Percentiles rank a stretch among this genome's conserved stretches.
Evolutionary conservation across 2,329 filamentous ascomycete species (phyloP).

Genomic region (Ceratocystis papillata): DNA sequence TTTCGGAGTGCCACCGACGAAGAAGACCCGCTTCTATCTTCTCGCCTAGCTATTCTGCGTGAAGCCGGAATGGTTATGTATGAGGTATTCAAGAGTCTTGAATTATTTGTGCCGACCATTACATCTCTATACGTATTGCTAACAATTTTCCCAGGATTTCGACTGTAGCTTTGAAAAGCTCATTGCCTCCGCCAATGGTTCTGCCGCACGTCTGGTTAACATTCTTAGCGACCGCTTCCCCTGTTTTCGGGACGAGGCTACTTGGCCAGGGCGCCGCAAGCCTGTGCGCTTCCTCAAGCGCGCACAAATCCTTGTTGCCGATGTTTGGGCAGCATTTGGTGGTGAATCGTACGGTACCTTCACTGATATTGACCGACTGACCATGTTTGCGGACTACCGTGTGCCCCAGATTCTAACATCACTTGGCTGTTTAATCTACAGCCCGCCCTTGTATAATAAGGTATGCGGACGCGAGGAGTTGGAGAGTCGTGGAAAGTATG

Average conservation of each 20-base stretch:
- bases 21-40: conserved; percentile 70
- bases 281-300: conserved; percentile 79
- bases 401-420: conserved; percentile 86
- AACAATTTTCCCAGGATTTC: conserved; percentile 50
- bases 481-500: conserved; percentile 62
- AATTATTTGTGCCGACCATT: not conserved
- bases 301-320: conserved; percentile 90
- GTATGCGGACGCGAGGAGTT: conserved; percentile 57
- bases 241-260: conserved; percentile 74
- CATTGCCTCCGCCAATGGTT: conserved; percentile 62
- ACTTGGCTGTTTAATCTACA: conserved; percentile 73
- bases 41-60: conserved; percentile 66
- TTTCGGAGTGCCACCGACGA: conserved; percentile 82
- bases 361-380: conserved; percentile 84
- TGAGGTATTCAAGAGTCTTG: conserved; percentile 42
- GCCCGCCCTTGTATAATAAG: conserved; percentile 61
- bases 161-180: conserved; percentile 62
- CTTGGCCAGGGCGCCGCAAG: conserved; percentile 58
- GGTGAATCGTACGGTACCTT: conserved; percentile 71
- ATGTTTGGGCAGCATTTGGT: conserved; percentile 92
- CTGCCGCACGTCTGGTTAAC: conserved; percentile 77
- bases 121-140: not conserved
- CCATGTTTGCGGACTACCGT: conserved; percentile 97
- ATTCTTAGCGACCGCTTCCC: conserved; percentile 68
- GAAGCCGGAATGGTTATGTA: conserved; percentile 74